These are phyloP conservation scores for Euphorbia pulcherrima DNA, from an alignment of 345 rosid species.

Conservation along the genomic window DNA sequence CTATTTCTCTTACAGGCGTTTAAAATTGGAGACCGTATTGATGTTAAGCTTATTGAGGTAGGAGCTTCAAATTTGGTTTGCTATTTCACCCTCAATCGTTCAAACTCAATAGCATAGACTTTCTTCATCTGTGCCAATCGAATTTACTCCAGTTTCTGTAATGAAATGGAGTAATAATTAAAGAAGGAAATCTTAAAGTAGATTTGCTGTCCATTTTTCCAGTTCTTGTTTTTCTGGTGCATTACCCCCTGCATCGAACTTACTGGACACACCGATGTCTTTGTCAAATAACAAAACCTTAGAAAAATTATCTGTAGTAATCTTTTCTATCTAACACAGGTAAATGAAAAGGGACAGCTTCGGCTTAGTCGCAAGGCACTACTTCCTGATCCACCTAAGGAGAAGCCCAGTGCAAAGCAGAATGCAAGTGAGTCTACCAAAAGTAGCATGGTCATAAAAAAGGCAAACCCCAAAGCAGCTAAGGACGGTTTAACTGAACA, in stretches of 20 bases:
- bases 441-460: slow-evolving; percentile 24
- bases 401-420: slow-evolving; percentile 40
- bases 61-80: slow-evolving; percentile 10
- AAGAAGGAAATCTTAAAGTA: neutral
- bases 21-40: slow-evolving; percentile 85
- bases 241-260: neutral
- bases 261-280: neutral
- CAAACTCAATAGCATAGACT: neutral
- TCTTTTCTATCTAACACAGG: slow-evolving; percentile 37
- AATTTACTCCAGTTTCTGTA: too few relatives aligned
- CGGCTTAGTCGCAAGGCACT: slow-evolving; percentile 84
- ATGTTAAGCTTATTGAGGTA: slow-evolving; percentile 96
- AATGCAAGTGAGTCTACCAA: slow-evolving; percentile 25
- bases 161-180: neutral
- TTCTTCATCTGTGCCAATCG: neutral
- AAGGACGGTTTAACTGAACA: slow-evolving; percentile 38
- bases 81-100: neutral
- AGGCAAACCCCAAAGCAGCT: slow-evolving; percentile 31
- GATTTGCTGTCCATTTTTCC: neutral
- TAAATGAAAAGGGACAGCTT: slow-evolving; percentile 93
- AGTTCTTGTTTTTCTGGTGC: neutral
- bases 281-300: neutral
- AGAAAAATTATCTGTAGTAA: slow-evolving; percentile 7
- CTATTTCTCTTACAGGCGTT: slow-evolving; percentile 47
- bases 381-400: slow-evolving; percentile 59